These are phyloP conservation scores for Bonia amplexicaulis DNA, from an alignment of 176 grass and related monocot species.

Conservation along the genomic window DNA sequence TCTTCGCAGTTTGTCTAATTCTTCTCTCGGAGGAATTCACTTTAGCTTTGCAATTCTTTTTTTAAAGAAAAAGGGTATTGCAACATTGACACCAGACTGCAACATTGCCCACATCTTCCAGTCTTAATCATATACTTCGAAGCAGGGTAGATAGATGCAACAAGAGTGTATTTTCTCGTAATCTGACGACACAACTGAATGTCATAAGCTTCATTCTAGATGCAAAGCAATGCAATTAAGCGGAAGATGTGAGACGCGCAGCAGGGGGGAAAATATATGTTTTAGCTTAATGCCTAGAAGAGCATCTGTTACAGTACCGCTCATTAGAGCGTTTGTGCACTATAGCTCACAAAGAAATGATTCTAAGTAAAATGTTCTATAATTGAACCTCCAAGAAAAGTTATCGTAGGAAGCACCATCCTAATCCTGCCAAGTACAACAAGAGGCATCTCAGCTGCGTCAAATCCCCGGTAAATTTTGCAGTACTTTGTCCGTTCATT, in stretches of 20 bases:
- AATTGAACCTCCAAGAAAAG: neutral
- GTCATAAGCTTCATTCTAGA: neutral
- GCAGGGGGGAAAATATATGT: neutral
- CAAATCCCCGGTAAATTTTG: neutral
- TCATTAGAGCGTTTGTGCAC: conserved; percentile 2
- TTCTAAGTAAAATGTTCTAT: conserved; percentile 25
- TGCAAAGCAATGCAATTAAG: neutral
- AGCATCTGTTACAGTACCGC: conserved; percentile 3
- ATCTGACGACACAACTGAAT: neutral
- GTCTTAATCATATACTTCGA: neutral
- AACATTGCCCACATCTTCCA: neutral
- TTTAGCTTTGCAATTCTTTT: neutral
- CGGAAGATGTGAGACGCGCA: neutral
- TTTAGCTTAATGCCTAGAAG: conserved; percentile 12
- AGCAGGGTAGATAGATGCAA: neutral
- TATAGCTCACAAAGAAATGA: neutral
- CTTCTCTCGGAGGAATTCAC: neutral
- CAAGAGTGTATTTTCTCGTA: neutral
- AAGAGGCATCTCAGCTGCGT: neutral
- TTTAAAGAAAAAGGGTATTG: neutral
- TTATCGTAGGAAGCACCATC: conserved; percentile 1
- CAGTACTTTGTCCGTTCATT: neutral
- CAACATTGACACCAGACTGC: neutral
- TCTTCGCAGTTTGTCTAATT: neutral
- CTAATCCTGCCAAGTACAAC: conserved; percentile 22